These are phyloP conservation scores for Ogataea pini DNA, from an alignment of 805 yeast genomes.

Conservation along the genomic window DNA sequence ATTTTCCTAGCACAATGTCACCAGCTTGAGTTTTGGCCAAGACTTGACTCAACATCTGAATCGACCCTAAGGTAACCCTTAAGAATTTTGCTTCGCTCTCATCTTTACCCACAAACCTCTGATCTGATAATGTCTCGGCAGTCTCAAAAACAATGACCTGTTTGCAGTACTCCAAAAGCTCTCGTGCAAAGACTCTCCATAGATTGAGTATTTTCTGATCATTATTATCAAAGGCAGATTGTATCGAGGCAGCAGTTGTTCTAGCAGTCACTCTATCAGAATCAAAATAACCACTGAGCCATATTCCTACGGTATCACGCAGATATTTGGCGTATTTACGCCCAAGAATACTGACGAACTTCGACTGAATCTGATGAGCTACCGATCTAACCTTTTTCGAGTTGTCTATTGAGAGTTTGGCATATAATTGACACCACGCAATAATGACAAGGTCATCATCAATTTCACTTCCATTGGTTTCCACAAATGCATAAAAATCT, in stretches of 20 bases:
- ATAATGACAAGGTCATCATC: slow-evolving; percentile 57
- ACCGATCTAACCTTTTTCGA: slow-evolving; percentile 62
- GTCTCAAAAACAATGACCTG: slow-evolving; percentile 58
- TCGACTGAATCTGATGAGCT: slow-evolving; percentile 67
- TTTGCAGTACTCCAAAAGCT: slow-evolving; percentile 54
- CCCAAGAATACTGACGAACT: slow-evolving; percentile 48
- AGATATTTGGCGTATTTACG: slow-evolving; percentile 65
- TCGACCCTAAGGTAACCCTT: slow-evolving; percentile 52
- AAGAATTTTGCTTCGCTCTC: slow-evolving; percentile 67
- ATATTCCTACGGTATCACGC: slow-evolving; percentile 68
- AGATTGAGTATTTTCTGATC: slow-evolving; percentile 55
- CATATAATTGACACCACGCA: slow-evolving; percentile 79
- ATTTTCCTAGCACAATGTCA: slow-evolving; percentile 22
- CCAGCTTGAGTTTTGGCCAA: slow-evolving; percentile 10
- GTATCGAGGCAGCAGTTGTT: slow-evolving; percentile 48
- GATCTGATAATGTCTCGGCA: slow-evolving; percentile 69
- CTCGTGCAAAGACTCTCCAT: slow-evolving; percentile 59
- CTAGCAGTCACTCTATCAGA: slow-evolving; percentile 60
- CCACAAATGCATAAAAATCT: slow-evolving; percentile 47
- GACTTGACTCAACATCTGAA: slow-evolving; percentile 45
- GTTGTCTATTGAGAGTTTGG: slow-evolving; percentile 73
- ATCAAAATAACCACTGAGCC: slow-evolving; percentile 75
- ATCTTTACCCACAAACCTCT: slow-evolving; percentile 62
- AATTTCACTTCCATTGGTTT: slow-evolving; percentile 26
- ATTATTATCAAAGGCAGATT: slow-evolving; percentile 55